Percentiles rank a stretch among this genome's conserved stretches.
Conservation (phyloP, 2,329 filamentous ascomycete genomes). For the Colletotrichum spaethianum region DNA sequence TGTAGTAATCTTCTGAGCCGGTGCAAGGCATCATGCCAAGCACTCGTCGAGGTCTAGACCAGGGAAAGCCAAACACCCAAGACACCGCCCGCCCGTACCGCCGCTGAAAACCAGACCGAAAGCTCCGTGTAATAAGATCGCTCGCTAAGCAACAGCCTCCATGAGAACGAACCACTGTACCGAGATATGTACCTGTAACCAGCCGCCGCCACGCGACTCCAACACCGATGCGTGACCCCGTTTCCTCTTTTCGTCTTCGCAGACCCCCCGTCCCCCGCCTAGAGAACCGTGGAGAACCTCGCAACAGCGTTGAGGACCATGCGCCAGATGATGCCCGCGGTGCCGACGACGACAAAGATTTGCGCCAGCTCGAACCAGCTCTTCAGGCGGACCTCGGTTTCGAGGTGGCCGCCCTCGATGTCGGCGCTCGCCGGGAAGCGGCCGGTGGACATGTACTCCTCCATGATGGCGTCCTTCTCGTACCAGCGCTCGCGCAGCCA, state of each 20-base stretch:
- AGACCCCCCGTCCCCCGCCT: too few relatives aligned
- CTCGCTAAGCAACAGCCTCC: slow-evolving; percentile 31
- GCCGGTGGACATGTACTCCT: slow-evolving; percentile 83
- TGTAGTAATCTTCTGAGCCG: neutral
- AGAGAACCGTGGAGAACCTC: slow-evolving; percentile 11
- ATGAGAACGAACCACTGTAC: slow-evolving; percentile 24
- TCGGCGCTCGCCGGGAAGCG: slow-evolving; percentile 76
- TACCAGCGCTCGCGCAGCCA: slow-evolving; percentile 92
- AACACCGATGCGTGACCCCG: neutral
- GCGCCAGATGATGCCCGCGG: slow-evolving; percentile 58
- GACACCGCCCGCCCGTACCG: neutral
- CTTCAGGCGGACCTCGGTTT: slow-evolving; percentile 70
- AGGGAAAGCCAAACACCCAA: neutral
- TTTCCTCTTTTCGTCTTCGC: neutral
- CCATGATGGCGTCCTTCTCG: slow-evolving; percentile 91
- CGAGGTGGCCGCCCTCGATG: slow-evolving; percentile 63
- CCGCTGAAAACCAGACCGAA: slow-evolving; percentile 7
- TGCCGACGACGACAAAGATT: slow-evolving; percentile 66
- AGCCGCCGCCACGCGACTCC: neutral
- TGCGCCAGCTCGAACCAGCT: slow-evolving; percentile 69
- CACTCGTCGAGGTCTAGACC: neutral
- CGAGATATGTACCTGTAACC: slow-evolving; percentile 9
- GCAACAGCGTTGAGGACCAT: slow-evolving; percentile 50
- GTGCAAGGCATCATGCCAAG: neutral
- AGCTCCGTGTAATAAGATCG: slow-evolving; percentile 11